Base-by-base conservation (phyloP, 495 filamentous ascomycete genomes). In the Aspergillus mulundensis region DNA sequence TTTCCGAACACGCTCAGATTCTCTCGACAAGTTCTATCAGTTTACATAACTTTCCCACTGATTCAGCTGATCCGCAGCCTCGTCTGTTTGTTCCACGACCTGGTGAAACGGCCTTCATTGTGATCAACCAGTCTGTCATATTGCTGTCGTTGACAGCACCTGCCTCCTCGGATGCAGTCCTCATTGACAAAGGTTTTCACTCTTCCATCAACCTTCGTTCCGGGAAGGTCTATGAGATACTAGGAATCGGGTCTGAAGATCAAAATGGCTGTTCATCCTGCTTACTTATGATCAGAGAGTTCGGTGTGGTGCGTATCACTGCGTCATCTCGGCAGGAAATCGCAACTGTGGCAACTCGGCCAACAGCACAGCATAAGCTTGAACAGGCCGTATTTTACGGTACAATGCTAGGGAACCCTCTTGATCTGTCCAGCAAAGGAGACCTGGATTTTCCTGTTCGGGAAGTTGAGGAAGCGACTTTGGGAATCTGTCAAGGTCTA, bases 311-410 rank as follows among this genome's bases (percentile, higher is more conserved):
- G 39, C 81, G 91, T 53, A 70, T 97, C 36, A 81, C 67, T 45
- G 69, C 72, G 38, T 61, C 69, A 19, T 71, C 73, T 54, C 66
- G 60, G 15, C 60, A 64, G 20, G 60, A 62, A 24, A 52, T 61
- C 20, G 58, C 60, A 12, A 67, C 61, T 12, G 53, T 65, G 3
- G 74, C 77, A 19, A 67, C 70, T 53, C 61, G 64, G 12, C 68
- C 69, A 21, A 77, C 89, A 1, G 87, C 89, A 7, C 91, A 88
- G 66, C 88, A 84, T 65, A 97, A 93, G 69, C 78, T 99, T 41
- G 91, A 96, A 62, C 93, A 97, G 67, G 93, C 93, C 14, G 85
- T 97, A 3, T 96, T 96, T 73, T 97, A 88, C 66, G 90, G 92
- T 1, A 83, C 81, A 19, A 84, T 90, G 69, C 77, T 81, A 42